A percentile compares a stretch with the other conserved stretches of the same genome.
These are phyloP conservation scores for Phyllosticta paracitricarpa DNA, from an alignment of 2,329 filamentous ascomycete species.

Conservation along the genomic window DNA sequence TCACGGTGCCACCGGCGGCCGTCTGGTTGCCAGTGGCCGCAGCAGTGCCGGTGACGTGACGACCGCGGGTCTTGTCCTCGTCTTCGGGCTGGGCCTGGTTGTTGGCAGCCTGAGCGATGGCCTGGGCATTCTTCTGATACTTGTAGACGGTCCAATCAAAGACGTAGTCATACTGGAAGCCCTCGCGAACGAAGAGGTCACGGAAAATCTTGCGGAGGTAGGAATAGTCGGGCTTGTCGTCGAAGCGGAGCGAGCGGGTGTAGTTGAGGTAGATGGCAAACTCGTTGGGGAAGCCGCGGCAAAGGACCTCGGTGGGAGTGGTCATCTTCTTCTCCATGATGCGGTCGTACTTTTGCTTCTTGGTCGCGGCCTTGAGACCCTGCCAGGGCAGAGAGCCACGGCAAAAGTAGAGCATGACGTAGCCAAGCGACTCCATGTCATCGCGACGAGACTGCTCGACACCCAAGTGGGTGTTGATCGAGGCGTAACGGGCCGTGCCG, in stretches of 20 bases:
- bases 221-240: slow-evolving; percentile 99
- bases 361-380: slow-evolving; percentile 93
- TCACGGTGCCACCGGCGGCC: slow-evolving; percentile 46
- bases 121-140: slow-evolving; percentile 98
- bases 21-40: slow-evolving; percentile 55
- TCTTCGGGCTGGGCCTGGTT: slow-evolving; percentile 57
- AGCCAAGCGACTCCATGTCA: slow-evolving; percentile 97
- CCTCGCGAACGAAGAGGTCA: slow-evolving; percentile 95
- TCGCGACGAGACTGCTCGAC: slow-evolving; percentile 98
- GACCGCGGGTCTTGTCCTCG: slow-evolving; percentile 61
- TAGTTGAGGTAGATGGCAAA: slow-evolving; percentile 99
- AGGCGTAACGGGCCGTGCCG: slow-evolving; percentile 94
- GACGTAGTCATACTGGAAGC: slow-evolving; percentile 99
- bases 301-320: slow-evolving; percentile 94
- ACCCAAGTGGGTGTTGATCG: slow-evolving; percentile 96
- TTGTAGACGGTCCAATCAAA: slow-evolving; percentile 99
- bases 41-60: slow-evolving; percentile 48
- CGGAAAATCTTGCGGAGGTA: slow-evolving; percentile 99
- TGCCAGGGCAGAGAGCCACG: slow-evolving; percentile 98
- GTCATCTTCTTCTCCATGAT: slow-evolving; percentile 99
- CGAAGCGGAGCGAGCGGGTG: slow-evolving; percentile 94
- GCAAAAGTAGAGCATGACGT: slow-evolving; percentile 99
- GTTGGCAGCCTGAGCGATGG: slow-evolving; percentile 73
- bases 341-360: slow-evolving; percentile 99
- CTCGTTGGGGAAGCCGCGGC: slow-evolving; percentile 98